Evolutionary conservation across 1,284 basidiomycete species (phyloP).

Genomic region (Moesziomyces parantarcticus): DNA sequence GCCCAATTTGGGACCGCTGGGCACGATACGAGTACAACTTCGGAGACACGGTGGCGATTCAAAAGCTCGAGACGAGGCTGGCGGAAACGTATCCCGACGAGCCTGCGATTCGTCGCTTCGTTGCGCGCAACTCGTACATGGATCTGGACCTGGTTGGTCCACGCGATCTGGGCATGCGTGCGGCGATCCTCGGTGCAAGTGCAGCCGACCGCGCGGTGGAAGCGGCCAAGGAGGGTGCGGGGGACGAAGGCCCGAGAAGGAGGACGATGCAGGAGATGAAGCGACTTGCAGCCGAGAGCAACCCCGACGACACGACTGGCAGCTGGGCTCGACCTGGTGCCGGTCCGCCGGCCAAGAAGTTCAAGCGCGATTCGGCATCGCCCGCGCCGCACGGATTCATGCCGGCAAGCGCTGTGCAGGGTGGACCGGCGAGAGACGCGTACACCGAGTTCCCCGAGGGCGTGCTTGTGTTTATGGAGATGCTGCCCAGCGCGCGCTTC

Average conservation of each 20-base stretch:
- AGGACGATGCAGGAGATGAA: conserved; percentile 58
- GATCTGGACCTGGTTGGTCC: conserved; percentile 88
- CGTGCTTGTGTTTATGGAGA: conserved; percentile 54
- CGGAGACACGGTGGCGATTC: conserved; percentile 87
- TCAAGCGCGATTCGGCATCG: conserved; percentile 70
- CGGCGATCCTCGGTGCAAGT: conserved; percentile 23
- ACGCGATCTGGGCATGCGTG: conserved; percentile 81
- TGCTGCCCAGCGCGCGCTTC: conserved; percentile 41
- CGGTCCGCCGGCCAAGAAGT: conserved; percentile 50
- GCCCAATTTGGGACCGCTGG: conserved; percentile 94
- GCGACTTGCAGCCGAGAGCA: conserved; percentile 58
- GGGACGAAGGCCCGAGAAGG: conserved; percentile 45
- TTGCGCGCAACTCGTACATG: conserved; percentile 87
- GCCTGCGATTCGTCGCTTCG: conserved; percentile 88
- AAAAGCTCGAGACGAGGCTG: conserved; percentile 88
- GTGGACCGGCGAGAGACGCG: conserved; percentile 16
- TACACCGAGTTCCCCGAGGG: conserved; percentile 46
- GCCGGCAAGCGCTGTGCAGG: not conserved
- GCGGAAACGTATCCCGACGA: conserved; percentile 87
- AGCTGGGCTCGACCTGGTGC: conserved; percentile 54
- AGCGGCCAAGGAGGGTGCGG: conserved; percentile 31
- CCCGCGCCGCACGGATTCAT: conserved; percentile 62
- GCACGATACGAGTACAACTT: conserved; percentile 94
- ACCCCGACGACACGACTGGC: conserved; percentile 64
- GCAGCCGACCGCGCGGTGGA: conserved; percentile 49